A percentile compares a stretch with the other conserved stretches of the same genome.
Conservation (phyloP, 345 rosid species). For the Lepidium aucheri region DNA sequence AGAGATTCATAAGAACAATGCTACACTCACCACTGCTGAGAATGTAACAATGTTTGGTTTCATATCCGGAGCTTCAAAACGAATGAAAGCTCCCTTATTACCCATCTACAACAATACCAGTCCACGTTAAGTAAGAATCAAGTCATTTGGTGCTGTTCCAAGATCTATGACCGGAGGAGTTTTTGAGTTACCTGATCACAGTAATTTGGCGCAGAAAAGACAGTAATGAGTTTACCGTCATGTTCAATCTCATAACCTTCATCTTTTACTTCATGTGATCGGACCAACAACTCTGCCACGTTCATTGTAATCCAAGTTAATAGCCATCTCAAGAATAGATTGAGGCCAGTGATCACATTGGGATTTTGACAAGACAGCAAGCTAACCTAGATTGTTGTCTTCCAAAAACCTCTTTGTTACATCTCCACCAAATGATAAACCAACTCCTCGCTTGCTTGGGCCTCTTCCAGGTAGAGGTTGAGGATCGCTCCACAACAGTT, state of each 20-base stretch:
- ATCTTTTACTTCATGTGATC: constrained; percentile 96
- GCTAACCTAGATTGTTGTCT: constrained; percentile 85
- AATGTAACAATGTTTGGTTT: constrained; percentile 87
- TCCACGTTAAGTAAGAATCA: not conserved
- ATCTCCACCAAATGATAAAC: constrained; percentile 89
- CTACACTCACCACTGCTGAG: constrained; percentile 84
- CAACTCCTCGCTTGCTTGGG: constrained; percentile 97
- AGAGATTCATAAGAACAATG: not conserved
- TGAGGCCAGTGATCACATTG: not conserved
- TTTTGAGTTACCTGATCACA: constrained; percentile 79
- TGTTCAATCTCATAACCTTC: constrained; percentile 98
- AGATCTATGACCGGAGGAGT: not conserved
- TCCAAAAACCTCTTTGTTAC: constrained; percentile 75
- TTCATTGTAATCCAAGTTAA: constrained; percentile 6
- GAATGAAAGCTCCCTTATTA: constrained; percentile 94
- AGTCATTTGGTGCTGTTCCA: not conserved
- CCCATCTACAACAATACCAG: constrained; percentile 65
- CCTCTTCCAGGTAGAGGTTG: constrained; percentile 94
- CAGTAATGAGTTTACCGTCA: constrained; percentile 92
- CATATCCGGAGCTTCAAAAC: constrained; percentile 84
- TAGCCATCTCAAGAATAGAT: not conserved
- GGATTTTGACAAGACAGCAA: not conserved
- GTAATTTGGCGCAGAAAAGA: constrained; percentile 97
- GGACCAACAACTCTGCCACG: constrained; percentile 65
- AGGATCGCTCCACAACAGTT: constrained; percentile 98